Percentiles rank a stretch among this genome's conserved stretches.
Evolutionary conservation across 805 yeast genomes (phyloP).

Genomic region (Tetrapisispora nanseiensis): DNA sequence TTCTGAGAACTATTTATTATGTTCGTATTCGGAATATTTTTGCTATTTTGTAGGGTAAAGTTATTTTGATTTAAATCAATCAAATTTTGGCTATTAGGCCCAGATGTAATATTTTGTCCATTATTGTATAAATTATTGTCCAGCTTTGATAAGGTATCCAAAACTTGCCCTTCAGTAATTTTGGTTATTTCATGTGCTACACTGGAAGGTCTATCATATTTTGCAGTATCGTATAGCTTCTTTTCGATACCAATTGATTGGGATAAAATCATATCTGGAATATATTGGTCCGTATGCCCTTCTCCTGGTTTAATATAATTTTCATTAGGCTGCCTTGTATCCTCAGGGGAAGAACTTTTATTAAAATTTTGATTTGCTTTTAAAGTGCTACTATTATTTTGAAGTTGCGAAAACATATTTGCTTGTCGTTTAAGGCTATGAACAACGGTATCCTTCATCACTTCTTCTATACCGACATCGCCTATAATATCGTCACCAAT

Average conservation of each 20-base stretch:
- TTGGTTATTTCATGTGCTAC: background rate
- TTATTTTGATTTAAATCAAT: background rate
- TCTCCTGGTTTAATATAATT: slow-evolving; percentile 3
- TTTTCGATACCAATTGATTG: slow-evolving; percentile 46
- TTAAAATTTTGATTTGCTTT: background rate
- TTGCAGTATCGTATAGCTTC: slow-evolving; percentile 19
- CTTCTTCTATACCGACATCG: slow-evolving; percentile 2
- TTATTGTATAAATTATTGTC: background rate
- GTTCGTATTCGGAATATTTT: background rate
- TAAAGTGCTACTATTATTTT: background rate
- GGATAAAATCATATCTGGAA: slow-evolving; percentile 38
- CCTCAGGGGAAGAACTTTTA: background rate
- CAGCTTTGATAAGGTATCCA: background rate
- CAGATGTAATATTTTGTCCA: background rate
- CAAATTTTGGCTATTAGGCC: background rate
- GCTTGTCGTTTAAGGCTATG: slow-evolving; percentile 18
- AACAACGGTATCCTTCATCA: slow-evolving; percentile 7
- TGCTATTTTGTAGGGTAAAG: background rate
- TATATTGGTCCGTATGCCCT: slow-evolving; percentile 22
- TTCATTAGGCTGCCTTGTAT: background rate
- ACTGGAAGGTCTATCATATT: slow-evolving; percentile 2
- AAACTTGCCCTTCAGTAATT: background rate
- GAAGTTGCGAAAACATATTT: slow-evolving; percentile 1
- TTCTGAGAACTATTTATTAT: background rate
- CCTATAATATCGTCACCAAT: slow-evolving; percentile 14